Evolutionary conservation across 2,329 filamentous ascomycete genomes (phyloP).

Genomic region (Teratosphaeria pseudoeucalypti): DNA sequence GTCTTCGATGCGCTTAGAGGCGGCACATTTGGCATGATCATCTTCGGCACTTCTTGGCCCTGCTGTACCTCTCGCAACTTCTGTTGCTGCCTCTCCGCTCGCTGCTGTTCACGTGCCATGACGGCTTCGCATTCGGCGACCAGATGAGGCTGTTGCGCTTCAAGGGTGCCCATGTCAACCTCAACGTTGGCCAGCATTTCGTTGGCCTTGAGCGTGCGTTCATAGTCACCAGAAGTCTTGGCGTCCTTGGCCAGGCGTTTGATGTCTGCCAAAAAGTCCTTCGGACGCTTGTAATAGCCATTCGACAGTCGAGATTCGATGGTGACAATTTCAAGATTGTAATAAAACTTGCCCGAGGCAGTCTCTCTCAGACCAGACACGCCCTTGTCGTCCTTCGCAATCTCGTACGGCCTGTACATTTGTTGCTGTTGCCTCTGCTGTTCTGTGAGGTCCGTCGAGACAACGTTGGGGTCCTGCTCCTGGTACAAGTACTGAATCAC

Average conservation of each 20-base stretch:
- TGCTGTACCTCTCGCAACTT: slow-evolving; percentile 51
- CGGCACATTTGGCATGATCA: slow-evolving; percentile 28
- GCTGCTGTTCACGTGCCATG: slow-evolving; percentile 60
- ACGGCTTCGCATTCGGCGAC: slow-evolving; percentile 70
- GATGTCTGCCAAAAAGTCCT: slow-evolving; percentile 83
- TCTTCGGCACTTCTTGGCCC: slow-evolving; percentile 41
- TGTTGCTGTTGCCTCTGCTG: slow-evolving; percentile 45
- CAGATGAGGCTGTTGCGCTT: slow-evolving; percentile 51
- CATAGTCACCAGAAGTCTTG: slow-evolving; percentile 68
- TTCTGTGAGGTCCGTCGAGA: slow-evolving; percentile 49
- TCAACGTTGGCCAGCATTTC: slow-evolving; percentile 90
- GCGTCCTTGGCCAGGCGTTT: slow-evolving; percentile 77
- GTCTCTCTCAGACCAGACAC: slow-evolving; percentile 66
- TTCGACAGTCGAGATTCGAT: slow-evolving; percentile 97
- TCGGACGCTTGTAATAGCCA: slow-evolving; percentile 84
- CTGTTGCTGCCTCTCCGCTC: slow-evolving; percentile 39
- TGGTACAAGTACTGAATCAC: slow-evolving; percentile 74
- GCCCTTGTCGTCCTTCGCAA: slow-evolving; percentile 68
- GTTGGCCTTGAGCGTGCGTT: slow-evolving; percentile 75
- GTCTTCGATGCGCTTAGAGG: slow-evolving; percentile 31
- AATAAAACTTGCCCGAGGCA: slow-evolving; percentile 73
- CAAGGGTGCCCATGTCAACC: slow-evolving; percentile 75
- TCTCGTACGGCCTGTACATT: slow-evolving; percentile 62
- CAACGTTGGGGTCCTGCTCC: slow-evolving; percentile 62
- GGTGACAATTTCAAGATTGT: slow-evolving; percentile 84